Base-by-base conservation (phyloP, 345 rosid genomes). In the Garcia nutans region DNA sequence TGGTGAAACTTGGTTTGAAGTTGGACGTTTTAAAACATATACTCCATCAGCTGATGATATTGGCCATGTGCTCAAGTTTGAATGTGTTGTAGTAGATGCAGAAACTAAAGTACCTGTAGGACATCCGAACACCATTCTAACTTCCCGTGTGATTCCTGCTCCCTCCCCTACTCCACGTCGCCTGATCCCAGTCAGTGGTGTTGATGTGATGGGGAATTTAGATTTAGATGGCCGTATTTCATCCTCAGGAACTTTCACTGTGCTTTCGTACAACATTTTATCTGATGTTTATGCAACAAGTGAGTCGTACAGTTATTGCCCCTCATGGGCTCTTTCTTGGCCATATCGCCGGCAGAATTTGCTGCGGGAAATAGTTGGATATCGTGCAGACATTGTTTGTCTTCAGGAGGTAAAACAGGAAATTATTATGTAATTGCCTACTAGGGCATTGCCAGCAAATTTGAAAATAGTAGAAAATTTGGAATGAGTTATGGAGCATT, bases 281-380 rank as follows among this genome's bases (percentile, higher is more conserved):
- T 86, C 97, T 69, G 99, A 96, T 76, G 76, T 83, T 6, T 89
- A 79, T 75, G 93, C 98, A 61, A 88, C 91, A 70, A 93, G 86
- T 55, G 98, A 93, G 72, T 37, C 88, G 60, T 93, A 93, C 85
- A 88, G 93, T 72, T 96, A 92, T 79, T 96, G 99, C 75, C 99
- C 99, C 71, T 83, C 98, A 23, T 96, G 99, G 98, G 97, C 99
- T 76, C 97, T 96, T 76, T 86, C 99, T 11, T 96, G 99, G 99
- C 88, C 94, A 44, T 96, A 96, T 76, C 96, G 99, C 70, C 85
- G 93, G 66, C 99, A 96, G 79, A 96, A 96, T 85, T 79, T 96
- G 76, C 81, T 96, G 44, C 85, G 97, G 78, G 99, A 96, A 80
- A 90, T 96, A 70, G 92, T 96, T 71, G 95, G 93, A 66, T 96